Evolutionary conservation across 352 stramenopile genomes (phyloP), one percentile per base, ranked within the genome.

Genomic region (Pythium folliculosum): DNA sequence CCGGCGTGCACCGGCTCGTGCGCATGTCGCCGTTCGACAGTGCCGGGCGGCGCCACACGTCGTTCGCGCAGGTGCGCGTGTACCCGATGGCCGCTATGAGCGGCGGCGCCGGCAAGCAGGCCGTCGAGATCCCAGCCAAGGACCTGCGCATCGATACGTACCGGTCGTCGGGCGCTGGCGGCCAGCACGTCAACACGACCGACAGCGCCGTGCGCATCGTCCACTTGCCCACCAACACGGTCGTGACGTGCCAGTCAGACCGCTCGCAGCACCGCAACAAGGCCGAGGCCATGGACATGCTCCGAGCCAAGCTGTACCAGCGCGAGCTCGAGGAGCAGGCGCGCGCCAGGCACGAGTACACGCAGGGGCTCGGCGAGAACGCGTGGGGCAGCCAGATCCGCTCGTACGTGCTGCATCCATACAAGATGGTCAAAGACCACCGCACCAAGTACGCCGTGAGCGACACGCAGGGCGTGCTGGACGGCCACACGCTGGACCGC

Each of bases 351-450:
- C 83, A 86, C n/a, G 30, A 81, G 60, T 88, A 87, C 32, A 80
- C 82, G 8, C 76, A 89, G 58, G 81, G 78, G 3, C 77, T 94
- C 5, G 86, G 84, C 23, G 86, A 94, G 21, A 94, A 94, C 50
- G 77, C 78, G 0, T 92, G 82, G 82, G 86, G 86, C 47, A 91
- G 67, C 62, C 79, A 99, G 82, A 99, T 99, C 72, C 92, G 97
- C 10, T 98, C 97, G 76, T 99, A 99, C 75, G 84, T 97, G 55
- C 72, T 99, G 72, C 95, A 99, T 69, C 97, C 97, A 17, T 99
- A 99, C 83, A 98, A 98, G 72, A 88, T 99, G 76, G 94, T 99
- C 43, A 99, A 99, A 67, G 96, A 99, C 71, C 86, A 97, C 72
- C 81, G 94, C 51, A 98, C 90, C 2, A 95, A 96, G 23, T 90